phyloP scores from a whole-genome alignment of 768 basidiomycete species.

The Boletellus sp. region DNA sequence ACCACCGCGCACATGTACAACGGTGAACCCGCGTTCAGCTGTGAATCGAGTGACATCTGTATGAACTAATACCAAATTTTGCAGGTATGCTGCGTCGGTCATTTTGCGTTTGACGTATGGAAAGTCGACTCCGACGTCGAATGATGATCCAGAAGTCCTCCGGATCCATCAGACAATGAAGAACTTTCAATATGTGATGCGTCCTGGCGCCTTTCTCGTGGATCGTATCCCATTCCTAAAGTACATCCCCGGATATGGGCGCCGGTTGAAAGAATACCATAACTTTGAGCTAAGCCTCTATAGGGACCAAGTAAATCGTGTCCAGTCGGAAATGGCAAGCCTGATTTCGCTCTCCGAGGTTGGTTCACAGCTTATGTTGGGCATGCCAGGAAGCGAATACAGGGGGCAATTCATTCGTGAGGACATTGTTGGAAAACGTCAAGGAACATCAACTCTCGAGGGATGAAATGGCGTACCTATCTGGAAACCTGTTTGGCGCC shows the following conservation, averaged over 20 bases:
- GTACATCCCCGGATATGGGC: conserved; percentile 56
- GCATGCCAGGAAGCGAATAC: conserved; percentile 6
- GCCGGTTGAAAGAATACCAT: conserved; percentile 49
- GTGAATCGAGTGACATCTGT: no score
- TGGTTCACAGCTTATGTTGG: no score
- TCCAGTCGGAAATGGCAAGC: conserved; percentile 42
- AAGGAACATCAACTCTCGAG: conserved; percentile 44
- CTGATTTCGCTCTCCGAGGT: not conserved
- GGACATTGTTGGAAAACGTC: conserved; percentile 48
- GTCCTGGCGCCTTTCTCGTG: conserved; percentile 34
- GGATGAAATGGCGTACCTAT: conserved; percentile 55
- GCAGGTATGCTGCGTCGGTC: conserved; percentile 25
- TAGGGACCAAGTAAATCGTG: conserved; percentile 43
- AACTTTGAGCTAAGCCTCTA: conserved; percentile 47
- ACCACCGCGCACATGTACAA: conserved; percentile 42
- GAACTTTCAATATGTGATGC: conserved; percentile 25
- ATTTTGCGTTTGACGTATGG: conserved; percentile 25
- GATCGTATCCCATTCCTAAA: conserved; percentile 32
- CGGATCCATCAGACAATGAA: conserved; percentile 13
- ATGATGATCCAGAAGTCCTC: conserved; percentile 20
- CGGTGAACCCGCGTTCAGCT: conserved; percentile 32
- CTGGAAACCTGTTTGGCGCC: conserved; percentile 56
- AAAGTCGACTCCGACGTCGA: conserved; percentile 21
- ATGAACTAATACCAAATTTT: not conserved
- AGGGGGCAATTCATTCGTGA: conserved; percentile 39